phyloP scores from a whole-genome alignment of 2,329 filamentous ascomycete species.

The Fulvia fulva region DNA sequence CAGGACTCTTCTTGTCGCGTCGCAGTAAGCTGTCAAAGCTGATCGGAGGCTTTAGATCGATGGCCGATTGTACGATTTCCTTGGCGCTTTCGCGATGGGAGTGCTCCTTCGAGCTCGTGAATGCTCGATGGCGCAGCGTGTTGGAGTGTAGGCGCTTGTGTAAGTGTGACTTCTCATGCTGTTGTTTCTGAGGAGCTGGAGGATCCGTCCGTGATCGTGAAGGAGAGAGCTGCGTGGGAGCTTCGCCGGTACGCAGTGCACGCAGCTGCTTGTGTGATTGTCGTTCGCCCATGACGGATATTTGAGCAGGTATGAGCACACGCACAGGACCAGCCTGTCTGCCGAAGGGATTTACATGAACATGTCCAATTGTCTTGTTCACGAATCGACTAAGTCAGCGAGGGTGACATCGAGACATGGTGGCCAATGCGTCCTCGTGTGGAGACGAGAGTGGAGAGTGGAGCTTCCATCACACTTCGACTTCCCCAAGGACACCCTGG shows the following conservation, averaged over 20 bases:
- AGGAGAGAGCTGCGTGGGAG: slow-evolving; percentile 12
- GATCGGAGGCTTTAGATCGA: slow-evolving; percentile 42
- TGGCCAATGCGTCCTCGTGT: not conserved
- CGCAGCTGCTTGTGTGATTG: slow-evolving; percentile 15
- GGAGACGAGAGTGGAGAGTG: no score
- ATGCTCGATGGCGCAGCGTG: slow-evolving; percentile 20
- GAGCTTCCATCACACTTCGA: not conserved
- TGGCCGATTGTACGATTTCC: slow-evolving; percentile 43
- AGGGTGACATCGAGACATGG: not conserved
- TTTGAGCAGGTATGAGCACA: not conserved
- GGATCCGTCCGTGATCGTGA: slow-evolving; percentile 20
- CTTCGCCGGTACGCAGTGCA: slow-evolving; percentile 12
- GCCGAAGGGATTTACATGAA: not conserved
- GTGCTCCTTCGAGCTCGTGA: slow-evolving; percentile 19
- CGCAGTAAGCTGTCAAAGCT: slow-evolving; percentile 43
- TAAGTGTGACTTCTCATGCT: slow-evolving; percentile 17
- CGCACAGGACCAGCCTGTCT: not conserved
- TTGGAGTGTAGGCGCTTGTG: slow-evolving; percentile 20
- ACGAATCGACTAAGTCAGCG: not conserved
- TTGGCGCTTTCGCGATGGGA: slow-evolving; percentile 31
- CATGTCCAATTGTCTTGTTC: not conserved
- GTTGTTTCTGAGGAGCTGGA: slow-evolving; percentile 11
- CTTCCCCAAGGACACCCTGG: not conserved
- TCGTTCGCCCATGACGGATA: not conserved
- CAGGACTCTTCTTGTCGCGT: slow-evolving; percentile 29